Base-by-base conservation (phyloP, 345 rosid genomes). In the Adansonia digitata region DNA sequence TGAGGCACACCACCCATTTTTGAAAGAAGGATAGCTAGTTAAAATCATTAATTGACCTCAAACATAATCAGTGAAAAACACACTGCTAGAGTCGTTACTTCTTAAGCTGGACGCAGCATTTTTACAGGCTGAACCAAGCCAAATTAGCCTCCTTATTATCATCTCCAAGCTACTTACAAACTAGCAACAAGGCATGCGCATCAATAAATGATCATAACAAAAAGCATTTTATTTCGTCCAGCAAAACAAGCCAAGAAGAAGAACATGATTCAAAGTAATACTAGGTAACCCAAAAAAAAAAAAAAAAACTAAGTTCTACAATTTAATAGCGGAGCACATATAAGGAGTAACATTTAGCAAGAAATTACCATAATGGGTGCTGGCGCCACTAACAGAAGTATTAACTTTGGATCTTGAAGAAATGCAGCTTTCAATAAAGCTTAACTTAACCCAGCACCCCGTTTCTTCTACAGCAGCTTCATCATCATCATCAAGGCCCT, bases 371-470 rank as follows among this genome's bases (percentile, higher is more conserved):
- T 77, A 88, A 62, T 88, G 84, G 43, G 83, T 78, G 48, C 85
- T 82, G 75, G 82, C 80, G 56, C 85, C 90, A 80, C 82, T 84
- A 66, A 78, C 79, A 62, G 95, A 87, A 80, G 81, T 88, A 82
- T 88, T 77, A n/a, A n/a, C n/a, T n/a, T n/a, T n/a, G n/a, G n/a
- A n/a, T n/a, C n/a, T n/a, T n/a, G n/a, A n/a, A n/a, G n/a, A n/a
- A n/a, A n/a, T n/a, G n/a, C n/a, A n/a, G n/a, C n/a, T n/a, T n/a
- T n/a, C n/a, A n/a, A n/a, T n/a, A n/a, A n/a, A n/a, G n/a, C n/a
- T n/a, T n/a, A n/a, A n/a, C n/a, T n/a, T n/a, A n/a, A n/a, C n/a
- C n/a, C n/a, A n/a, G n/a, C n/a, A n/a, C n/a, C n/a, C n/a, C n/a
- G n/a, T n/a, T n/a, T n/a, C n/a, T n/a, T 60, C 85, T 24, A 56